Evolutionary conservation across 345 rosid species (phyloP).

Genomic region (Sisymbrium altissimum): DNA sequence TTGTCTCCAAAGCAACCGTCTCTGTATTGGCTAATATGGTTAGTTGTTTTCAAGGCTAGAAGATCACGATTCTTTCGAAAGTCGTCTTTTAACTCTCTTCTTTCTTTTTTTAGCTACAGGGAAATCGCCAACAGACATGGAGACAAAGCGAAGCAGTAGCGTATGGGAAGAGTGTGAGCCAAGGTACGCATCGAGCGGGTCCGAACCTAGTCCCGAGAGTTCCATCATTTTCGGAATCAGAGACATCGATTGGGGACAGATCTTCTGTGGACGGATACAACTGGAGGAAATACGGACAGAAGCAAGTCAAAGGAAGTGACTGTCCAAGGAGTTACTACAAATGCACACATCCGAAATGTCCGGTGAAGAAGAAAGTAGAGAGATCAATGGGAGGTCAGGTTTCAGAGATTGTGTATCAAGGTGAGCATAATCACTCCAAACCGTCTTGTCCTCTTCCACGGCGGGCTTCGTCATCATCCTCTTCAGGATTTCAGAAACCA

Average conservation of each 20-base stretch:
- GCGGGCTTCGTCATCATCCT: conserved; percentile 34
- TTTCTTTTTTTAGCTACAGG: conserved; percentile 39
- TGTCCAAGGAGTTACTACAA: conserved; percentile 93
- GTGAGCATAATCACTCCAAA: conserved; percentile 85
- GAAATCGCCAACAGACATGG: conserved; percentile 39
- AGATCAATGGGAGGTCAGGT: conserved; percentile 83
- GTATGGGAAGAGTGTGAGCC: conserved; percentile 29
- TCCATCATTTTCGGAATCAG: conserved; percentile 33
- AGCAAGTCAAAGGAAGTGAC: conserved; percentile 98
- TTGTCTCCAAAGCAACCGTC: conserved; percentile 74
- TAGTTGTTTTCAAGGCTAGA: conserved; percentile 21
- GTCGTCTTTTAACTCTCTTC: not conserved
- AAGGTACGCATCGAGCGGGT: conserved; percentile 28
- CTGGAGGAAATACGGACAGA: conserved; percentile 98
- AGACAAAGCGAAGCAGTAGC: conserved; percentile 32
- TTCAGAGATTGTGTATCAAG: conserved; percentile 91
- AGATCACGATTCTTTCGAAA: not conserved
- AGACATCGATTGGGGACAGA: conserved; percentile 35
- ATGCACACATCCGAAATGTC: conserved; percentile 89
- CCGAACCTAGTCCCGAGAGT: conserved; percentile 25
- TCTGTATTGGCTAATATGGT: conserved; percentile 83
- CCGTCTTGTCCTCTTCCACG: conserved; percentile 74
- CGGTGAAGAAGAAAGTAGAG: conserved; percentile 93
- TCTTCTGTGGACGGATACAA: conserved; percentile 92
- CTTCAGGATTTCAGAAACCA: conserved; percentile 40